Conservation (phyloP, 2,329 filamentous ascomycete genomes). For the Zymoseptoria tritici region DNA sequence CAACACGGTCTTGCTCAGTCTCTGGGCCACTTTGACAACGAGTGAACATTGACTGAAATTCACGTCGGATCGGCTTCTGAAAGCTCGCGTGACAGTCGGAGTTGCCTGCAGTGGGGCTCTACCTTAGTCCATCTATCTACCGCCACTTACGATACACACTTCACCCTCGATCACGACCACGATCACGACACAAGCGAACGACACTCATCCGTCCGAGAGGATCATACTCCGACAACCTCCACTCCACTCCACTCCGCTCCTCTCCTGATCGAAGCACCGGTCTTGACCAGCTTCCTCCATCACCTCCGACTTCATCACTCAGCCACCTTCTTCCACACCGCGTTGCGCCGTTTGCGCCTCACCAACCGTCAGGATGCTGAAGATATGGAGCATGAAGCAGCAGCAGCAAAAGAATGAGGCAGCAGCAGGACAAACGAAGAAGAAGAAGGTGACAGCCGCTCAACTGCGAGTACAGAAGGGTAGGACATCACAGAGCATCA, state of each 20-base stretch:
- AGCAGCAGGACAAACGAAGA: constrained; percentile 66
- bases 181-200: background rate
- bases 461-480: constrained; percentile 95
- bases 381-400: constrained; percentile 98
- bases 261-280: background rate
- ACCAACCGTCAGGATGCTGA: constrained; percentile 66
- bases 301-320: background rate
- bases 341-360: background rate
- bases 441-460: constrained; percentile 97
- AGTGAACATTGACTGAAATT: background rate
- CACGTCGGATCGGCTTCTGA: background rate
- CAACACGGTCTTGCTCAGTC: too few relatives aligned
- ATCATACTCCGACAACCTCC: background rate
- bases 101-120: background rate
- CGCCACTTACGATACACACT: background rate
- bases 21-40: background rate
- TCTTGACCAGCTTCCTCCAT: background rate
- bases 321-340: background rate
- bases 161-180: background rate
- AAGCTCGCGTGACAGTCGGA: background rate
- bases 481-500: constrained; percentile 32
- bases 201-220: background rate
- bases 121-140: background rate
- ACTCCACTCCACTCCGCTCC: background rate
- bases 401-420: constrained; percentile 93